These are phyloP conservation scores for Fusarium equiseti DNA, from an alignment of 2,329 filamentous ascomycete species.

Conservation along the genomic window DNA sequence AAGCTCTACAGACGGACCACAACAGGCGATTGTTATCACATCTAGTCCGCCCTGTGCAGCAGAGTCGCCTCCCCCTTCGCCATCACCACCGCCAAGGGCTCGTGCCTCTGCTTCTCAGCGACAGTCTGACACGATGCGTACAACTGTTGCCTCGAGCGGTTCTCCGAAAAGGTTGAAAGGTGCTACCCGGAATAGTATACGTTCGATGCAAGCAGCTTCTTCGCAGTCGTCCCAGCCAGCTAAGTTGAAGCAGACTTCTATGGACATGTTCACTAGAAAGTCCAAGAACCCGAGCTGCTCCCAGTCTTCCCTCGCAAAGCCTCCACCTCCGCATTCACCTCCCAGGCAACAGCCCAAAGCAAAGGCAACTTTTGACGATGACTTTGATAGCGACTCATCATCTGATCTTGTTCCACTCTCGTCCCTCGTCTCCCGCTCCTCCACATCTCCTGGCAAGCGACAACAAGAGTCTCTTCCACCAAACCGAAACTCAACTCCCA, in stretches of 20 bases:
- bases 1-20: constrained; percentile 41
- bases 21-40: constrained; percentile 59
- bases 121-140: constrained; percentile 44
- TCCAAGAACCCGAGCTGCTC: constrained; percentile 11
- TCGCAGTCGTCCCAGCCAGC: constrained; percentile 18
- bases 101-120: constrained; percentile 28
- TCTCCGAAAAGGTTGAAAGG: constrained; percentile 39
- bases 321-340: not conserved
- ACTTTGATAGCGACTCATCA: constrained; percentile 35
- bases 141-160: constrained; percentile 40
- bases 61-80: constrained; percentile 49
- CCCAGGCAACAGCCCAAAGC: not conserved
- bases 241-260: constrained; percentile 52
- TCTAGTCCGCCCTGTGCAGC: constrained; percentile 56
- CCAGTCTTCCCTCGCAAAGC: constrained; percentile 17
- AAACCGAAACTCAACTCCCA: constrained; percentile 23
- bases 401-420: constrained; percentile 35
- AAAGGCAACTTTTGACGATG: not conserved
- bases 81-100: constrained; percentile 38
- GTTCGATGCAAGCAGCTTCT: not conserved
- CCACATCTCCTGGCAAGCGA: constrained; percentile 25
- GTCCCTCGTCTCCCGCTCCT: constrained; percentile 13
- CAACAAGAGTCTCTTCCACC: constrained; percentile 1
- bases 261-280: constrained; percentile 48
- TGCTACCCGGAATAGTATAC: not conserved